Percentiles rank a stretch among this genome's conserved stretches.
Evolutionary conservation across 495 filamentous ascomycete species (phyloP).

Genomic region (Viridothelium virens): DNA sequence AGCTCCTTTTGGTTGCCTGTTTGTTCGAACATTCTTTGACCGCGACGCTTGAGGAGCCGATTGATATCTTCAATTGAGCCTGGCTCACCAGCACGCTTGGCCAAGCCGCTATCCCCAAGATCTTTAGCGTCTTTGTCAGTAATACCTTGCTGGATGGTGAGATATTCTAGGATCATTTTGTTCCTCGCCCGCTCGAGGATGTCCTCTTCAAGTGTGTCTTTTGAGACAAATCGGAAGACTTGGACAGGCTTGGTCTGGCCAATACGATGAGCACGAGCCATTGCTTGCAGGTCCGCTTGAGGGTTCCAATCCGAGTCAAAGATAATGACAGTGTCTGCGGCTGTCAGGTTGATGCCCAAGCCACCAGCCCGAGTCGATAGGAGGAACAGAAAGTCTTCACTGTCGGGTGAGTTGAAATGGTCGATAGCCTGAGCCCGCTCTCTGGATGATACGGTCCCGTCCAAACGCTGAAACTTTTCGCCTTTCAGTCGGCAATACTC

Average conservation of each 20-base stretch:
- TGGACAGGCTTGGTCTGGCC: slow-evolving; percentile 93
- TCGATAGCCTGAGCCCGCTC: slow-evolving; percentile 87
- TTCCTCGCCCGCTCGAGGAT: slow-evolving; percentile 91
- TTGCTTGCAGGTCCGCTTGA: slow-evolving; percentile 94
- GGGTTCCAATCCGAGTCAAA: slow-evolving; percentile 99
- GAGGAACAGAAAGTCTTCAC: slow-evolving; percentile 91
- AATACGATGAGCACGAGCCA: slow-evolving; percentile 96
- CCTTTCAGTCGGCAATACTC: slow-evolving; percentile 87
- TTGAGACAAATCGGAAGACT: slow-evolving; percentile 90
- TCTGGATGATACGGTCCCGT: slow-evolving; percentile 84
- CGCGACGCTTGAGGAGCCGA: slow-evolving; percentile 83
- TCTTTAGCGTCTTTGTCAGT: slow-evolving; percentile 74
- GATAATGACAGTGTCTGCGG: slow-evolving; percentile 93
- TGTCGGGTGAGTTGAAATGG: slow-evolving; percentile 92
- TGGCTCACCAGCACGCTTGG: slow-evolving; percentile 57
- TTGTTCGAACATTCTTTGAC: slow-evolving; percentile 96
- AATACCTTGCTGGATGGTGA: slow-evolving; percentile 93
- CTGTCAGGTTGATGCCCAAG: slow-evolving; percentile 97
- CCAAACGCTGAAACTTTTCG: slow-evolving; percentile 85
- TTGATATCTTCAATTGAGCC: slow-evolving; percentile 85
- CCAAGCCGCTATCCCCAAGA: slow-evolving; percentile 58
- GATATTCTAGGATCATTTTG: slow-evolving; percentile 96
- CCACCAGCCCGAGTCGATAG: slow-evolving; percentile 93
- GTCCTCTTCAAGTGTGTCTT: slow-evolving; percentile 97
- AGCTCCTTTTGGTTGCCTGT: slow-evolving; percentile 90